Percentiles rank a stretch among this genome's conserved stretches.
Conservation (phyloP, 805 yeast species). For the Candida hungchunana region DNA sequence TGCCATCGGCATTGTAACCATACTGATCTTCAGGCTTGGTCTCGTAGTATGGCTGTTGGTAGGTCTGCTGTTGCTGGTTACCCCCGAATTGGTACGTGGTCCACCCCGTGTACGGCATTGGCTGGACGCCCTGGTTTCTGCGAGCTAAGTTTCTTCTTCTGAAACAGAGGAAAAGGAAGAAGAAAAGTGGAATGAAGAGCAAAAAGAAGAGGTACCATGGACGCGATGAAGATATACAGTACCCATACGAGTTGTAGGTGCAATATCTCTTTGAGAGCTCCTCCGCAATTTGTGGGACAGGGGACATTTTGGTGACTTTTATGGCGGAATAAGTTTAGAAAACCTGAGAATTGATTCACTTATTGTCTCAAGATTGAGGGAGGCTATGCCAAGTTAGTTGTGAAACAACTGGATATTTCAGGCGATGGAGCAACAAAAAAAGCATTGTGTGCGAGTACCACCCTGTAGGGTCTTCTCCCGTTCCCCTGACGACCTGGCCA, state of each 20-base stretch:
- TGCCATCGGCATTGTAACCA: neutral
- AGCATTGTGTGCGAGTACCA: too few species aligned
- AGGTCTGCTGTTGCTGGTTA: constrained; percentile 9
- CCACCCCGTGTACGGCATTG: constrained; percentile 24
- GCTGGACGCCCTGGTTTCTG: constrained; percentile 16
- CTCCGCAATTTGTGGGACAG: too few species aligned
- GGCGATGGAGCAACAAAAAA: too few species aligned
- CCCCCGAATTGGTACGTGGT: constrained; percentile 14
- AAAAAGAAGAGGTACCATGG: constrained; percentile 23
- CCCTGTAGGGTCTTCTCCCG: too few species aligned
- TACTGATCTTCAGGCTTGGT: constrained; percentile 7
- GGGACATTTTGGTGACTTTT: too few species aligned
- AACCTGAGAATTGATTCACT: too few species aligned
- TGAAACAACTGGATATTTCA: too few species aligned
- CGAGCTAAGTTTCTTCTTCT: constrained; percentile 19
- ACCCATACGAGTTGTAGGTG: constrained; percentile 5
- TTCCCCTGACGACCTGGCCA: too few species aligned
- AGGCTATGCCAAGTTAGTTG: too few species aligned
- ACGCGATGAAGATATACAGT: constrained; percentile 1
- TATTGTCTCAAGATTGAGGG: too few species aligned
- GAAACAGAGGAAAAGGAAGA: constrained; percentile 3
- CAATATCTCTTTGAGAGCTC: constrained; percentile 13
- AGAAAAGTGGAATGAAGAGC: constrained; percentile 13
- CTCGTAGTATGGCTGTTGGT: constrained; percentile 8
- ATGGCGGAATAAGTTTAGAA: too few species aligned